A percentile compares a stretch with the other conserved stretches of the same genome.
These are phyloP conservation scores for Circinella minor DNA, from an alignment of 371 early-diverging fungal species.

Conservation along the genomic window DNA sequence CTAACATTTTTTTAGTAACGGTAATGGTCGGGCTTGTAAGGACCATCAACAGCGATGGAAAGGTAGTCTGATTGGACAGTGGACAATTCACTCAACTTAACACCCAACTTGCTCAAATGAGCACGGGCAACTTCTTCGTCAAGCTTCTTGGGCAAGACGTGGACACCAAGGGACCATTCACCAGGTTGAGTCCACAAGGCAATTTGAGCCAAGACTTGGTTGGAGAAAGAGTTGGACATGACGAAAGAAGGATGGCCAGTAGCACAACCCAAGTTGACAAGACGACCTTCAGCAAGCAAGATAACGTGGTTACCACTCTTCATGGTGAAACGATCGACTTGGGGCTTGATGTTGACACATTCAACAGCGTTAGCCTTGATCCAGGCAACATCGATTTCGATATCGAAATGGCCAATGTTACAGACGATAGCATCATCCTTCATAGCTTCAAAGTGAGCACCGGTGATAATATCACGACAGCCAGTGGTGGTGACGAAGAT, in stretches of 20 bases:
- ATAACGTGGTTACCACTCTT: constrained; percentile 94
- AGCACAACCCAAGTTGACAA: constrained; percentile 99
- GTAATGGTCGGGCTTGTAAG: constrained; percentile 97
- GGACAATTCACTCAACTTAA: constrained; percentile 85
- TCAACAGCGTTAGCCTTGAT: constrained; percentile 92
- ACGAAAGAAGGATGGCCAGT: constrained; percentile 99
- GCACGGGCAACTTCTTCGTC: constrained; percentile 99
- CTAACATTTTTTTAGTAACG: constrained; percentile 65
- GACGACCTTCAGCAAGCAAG: constrained; percentile 97
- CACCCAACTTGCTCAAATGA: constrained; percentile 95
- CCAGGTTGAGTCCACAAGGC: constrained; percentile 95
- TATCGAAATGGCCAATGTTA: constrained; percentile 99
- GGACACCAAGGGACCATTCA: constrained; percentile 94
- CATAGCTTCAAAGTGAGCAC: constrained; percentile 91
- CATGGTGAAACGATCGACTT: constrained; percentile 97
- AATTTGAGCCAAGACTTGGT: constrained; percentile 99
- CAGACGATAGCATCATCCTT: constrained; percentile 99
- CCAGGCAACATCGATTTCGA: constrained; percentile 99
- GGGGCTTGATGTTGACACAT: constrained; percentile 96
- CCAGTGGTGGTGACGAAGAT: constrained; percentile 99
- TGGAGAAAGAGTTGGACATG: constrained; percentile 99
- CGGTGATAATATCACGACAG: constrained; percentile 97
- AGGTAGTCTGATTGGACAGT: constrained; percentile 88
- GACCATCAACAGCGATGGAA: constrained; percentile 84
- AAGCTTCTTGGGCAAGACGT: constrained; percentile 98